phyloP scores from a whole-genome alignment of 768 basidiomycete species.

The Coprinopsis strossmayeri region DNA sequence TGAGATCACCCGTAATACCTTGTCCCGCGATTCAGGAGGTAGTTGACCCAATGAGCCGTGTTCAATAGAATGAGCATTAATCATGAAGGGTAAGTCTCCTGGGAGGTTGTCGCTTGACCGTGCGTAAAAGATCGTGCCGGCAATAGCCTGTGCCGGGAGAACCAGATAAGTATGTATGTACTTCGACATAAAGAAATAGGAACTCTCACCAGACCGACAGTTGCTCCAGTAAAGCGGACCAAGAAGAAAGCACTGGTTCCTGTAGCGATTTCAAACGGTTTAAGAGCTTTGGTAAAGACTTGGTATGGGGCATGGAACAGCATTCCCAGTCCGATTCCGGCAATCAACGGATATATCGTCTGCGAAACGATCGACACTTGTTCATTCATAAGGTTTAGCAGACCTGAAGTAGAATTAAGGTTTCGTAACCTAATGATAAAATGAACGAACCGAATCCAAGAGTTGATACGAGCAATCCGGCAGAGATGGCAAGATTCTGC shows the following conservation, averaged over 20 bases:
- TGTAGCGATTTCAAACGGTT: constrained; percentile 61
- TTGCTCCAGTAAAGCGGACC: constrained; percentile 82
- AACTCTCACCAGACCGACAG: constrained; percentile 63
- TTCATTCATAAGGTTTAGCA: constrained; percentile 59
- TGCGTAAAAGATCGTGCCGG: constrained; percentile 68
- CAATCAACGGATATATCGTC: constrained; percentile 56
- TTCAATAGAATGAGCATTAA: constrained; percentile 43
- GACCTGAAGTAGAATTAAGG: constrained; percentile 35
- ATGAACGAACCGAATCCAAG: constrained; percentile 62
- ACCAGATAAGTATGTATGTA: not conserved
- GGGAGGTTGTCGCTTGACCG: constrained; percentile 45
- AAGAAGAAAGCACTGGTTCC: constrained; percentile 86
- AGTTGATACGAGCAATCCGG: constrained; percentile 58
- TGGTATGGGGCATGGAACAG: constrained; percentile 84
- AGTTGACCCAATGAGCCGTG: constrained; percentile 45
- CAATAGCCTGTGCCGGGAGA: constrained; percentile 47
- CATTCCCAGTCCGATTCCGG: constrained; percentile 77
- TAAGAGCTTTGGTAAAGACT: constrained; percentile 62
- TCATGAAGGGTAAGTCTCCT: constrained; percentile 31
- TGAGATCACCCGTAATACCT: constrained; percentile 49
- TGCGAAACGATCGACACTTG: constrained; percentile 39
- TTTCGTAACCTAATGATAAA: constrained; percentile 13
- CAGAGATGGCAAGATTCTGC: constrained; percentile 58
- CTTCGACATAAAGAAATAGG: not conserved
- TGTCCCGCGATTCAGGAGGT: constrained; percentile 35